Evolutionary conservation across 345 rosid genomes (phyloP), one percentile per base, ranked within the genome.

Genomic region (Limnanthes douglasii): DNA sequence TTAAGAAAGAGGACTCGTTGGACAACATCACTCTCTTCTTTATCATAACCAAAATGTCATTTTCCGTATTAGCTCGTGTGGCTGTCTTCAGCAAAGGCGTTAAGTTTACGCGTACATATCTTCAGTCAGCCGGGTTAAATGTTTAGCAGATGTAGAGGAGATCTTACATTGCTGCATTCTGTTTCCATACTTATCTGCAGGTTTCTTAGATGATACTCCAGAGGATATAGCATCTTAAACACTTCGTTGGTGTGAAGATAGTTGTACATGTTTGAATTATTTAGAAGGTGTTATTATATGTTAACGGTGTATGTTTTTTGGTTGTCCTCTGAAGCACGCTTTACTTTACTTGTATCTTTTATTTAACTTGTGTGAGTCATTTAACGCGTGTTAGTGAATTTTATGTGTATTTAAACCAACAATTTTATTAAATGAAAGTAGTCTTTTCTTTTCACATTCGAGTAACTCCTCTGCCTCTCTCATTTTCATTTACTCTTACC

Each of bases 131-230:
- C 41, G 96, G 94, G 12, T 54, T 85, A 57, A 75, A 90, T 67
- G 72, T 75, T 54, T 60, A 71, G 53, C 60, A 75, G 51, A 45
- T 85, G 14, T 64, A 57, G 8, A 36, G 43, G 12, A 68, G 88
- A 68, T 66, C 94, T 37, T 66, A 84, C 20, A 15, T 80, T 10
- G 98, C 88, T 30, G 88, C 98, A 5, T 73, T 90, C 37, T 78
- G 78, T 59, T 90, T 75, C 74, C 98, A 90, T 60, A 96, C 96
- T 13, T 85, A 90, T 60, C 98, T 84, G 62, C 98, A 90, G 98
- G 99, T 92, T 40, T 81, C 99, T 0, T 92, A 84, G 37, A 81
- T 92, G 96, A 85, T 92, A 37, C 43, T 92, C 54, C 74, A 80
- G 50, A 80, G 99, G 57, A 96, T 85, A 50, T 85, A 94, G 40